Percentiles rank a stretch among this genome's conserved stretches.
Conservation (phyloP, 208 protist species). For the Trypanosomatidae sp. region DNA sequence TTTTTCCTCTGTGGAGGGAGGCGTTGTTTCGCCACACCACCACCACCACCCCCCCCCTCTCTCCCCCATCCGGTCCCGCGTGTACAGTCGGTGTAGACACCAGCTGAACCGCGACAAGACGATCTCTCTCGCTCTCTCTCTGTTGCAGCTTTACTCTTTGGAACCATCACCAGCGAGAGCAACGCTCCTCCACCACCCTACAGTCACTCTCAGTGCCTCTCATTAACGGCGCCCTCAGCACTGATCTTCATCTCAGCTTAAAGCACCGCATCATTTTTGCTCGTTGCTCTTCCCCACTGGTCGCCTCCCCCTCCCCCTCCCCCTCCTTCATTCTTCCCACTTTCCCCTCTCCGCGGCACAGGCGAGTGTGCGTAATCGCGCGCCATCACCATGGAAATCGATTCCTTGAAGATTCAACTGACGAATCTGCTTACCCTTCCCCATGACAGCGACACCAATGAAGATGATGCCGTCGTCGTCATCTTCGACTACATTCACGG, state of each 20-base stretch:
- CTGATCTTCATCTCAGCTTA: not conserved
- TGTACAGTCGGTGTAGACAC: not conserved
- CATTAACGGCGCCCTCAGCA: not conserved
- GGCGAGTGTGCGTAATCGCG: not conserved
- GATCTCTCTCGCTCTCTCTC: not conserved
- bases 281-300: not conserved
- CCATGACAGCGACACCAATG: slow-evolving; percentile 56
- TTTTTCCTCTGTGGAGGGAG: too few species aligned
- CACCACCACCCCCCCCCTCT: not conserved
- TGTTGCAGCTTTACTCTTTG: not conserved
- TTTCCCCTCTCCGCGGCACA: not conserved
- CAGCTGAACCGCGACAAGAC: not conserved
- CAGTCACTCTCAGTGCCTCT: not conserved
- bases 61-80: not conserved
- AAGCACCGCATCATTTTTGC: not conserved
- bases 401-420: slow-evolving; percentile 43
- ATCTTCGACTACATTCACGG: slow-evolving; percentile 59
- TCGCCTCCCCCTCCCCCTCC: not conserved
- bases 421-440: slow-evolving; percentile 44
- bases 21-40: not conserved
- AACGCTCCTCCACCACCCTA: not conserved
- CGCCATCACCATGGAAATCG: slow-evolving; percentile 54
- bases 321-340: slow-evolving; percentile 1
- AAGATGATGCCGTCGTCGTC: slow-evolving; percentile 71
- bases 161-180: not conserved